Conservation (phyloP, 176 grass and related monocot species). For the Oryza glumipatula region DNA sequence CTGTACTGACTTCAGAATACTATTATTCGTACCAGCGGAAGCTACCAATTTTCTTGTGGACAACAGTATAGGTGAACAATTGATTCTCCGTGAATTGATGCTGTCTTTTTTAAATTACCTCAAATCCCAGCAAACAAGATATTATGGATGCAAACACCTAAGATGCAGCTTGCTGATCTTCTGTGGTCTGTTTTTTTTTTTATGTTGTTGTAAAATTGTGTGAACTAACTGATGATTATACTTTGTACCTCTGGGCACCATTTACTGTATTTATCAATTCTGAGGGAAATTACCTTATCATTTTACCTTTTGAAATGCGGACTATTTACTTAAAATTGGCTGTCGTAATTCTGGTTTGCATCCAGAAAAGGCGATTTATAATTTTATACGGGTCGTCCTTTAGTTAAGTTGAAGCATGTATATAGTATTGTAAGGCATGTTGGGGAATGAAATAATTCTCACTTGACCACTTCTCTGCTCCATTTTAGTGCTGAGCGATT, state of each 20-base stretch:
- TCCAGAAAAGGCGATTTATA: background rate
- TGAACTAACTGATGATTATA: background rate
- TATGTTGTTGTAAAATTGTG: constrained; percentile 12
- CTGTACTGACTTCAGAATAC: background rate
- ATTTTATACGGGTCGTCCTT: background rate
- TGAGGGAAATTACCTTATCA: background rate
- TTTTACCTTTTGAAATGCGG: background rate
- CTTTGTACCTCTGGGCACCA: background rate
- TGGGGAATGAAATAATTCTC: background rate
- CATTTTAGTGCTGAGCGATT: background rate
- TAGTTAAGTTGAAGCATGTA: background rate
- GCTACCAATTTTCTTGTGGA: background rate
- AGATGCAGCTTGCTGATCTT: constrained; percentile 23
- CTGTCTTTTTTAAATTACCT: background rate
- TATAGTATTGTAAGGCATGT: constrained; percentile 1
- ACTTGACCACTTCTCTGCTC: background rate
- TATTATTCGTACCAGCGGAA: background rate
- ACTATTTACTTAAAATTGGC: background rate
- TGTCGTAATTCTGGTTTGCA: background rate
- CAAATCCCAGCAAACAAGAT: constrained; percentile 24
- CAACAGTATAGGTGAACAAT: constrained; percentile 1
- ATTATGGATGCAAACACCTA: constrained; percentile 8
- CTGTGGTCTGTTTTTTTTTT: background rate
- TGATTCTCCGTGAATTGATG: background rate
- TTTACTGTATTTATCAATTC: constrained; percentile 8